A percentile compares a stretch with the other conserved stretches of the same genome.
These are phyloP conservation scores for Petasospora rhodanensis DNA, from an alignment of 1,139 yeast species.

Conservation along the genomic window DNA sequence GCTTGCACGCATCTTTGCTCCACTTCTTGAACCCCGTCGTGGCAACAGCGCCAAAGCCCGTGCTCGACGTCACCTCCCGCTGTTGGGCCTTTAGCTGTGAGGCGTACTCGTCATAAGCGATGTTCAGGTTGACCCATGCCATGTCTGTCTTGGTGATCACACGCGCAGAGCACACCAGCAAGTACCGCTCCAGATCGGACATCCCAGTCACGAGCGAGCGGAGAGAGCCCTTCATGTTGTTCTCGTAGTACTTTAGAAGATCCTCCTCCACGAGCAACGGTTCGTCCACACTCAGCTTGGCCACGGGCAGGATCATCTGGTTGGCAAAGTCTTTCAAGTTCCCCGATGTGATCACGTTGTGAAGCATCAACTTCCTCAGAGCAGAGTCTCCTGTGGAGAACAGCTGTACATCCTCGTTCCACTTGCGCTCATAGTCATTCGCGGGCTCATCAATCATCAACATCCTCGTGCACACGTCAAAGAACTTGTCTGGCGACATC, in stretches of 20 bases:
- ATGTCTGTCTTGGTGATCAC: constrained; percentile 57
- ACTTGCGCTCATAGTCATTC: constrained; percentile 34
- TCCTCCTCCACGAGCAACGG: constrained; percentile 36
- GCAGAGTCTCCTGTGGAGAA: constrained; percentile 28
- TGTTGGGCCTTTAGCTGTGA: constrained; percentile 47
- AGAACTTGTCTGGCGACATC: constrained; percentile 41
- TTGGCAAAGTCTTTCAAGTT: constrained; percentile 55
- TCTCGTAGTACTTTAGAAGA: constrained; percentile 29
- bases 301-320: constrained; percentile 43
- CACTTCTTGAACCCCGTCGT: constrained; percentile 43
- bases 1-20: constrained; percentile 44
- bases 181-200: constrained; percentile 63
- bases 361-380: constrained; percentile 35
- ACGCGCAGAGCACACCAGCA: constrained; percentile 72
- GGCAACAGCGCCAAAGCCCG: constrained; percentile 28
- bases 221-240: constrained; percentile 25
- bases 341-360: constrained; percentile 55
- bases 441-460: constrained; percentile 24
- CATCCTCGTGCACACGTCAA: constrained; percentile 30
- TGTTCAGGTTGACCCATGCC: constrained; percentile 61
- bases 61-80: constrained; percentile 35
- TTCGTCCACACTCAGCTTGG: constrained; percentile 26
- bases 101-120: constrained; percentile 75
- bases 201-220: constrained; percentile 36
- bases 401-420: constrained; percentile 48